These are phyloP conservation scores for Fusarium continuum DNA, from an alignment of 2,329 filamentous ascomycete species.

Conservation along the genomic window DNA sequence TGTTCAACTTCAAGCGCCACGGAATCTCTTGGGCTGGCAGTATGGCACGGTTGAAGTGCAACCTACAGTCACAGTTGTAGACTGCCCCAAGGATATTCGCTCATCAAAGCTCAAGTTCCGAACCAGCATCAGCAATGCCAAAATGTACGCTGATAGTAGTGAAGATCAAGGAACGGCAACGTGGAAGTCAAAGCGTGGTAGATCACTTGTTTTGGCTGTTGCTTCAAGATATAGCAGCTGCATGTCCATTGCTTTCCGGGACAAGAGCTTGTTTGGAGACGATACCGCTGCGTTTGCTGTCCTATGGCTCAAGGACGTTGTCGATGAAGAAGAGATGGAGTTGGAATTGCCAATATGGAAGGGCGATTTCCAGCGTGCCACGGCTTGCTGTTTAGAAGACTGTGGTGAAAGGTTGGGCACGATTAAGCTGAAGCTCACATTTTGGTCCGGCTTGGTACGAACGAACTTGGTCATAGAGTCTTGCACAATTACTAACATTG, in stretches of 20 bases:
- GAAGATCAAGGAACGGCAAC: constrained; percentile 47
- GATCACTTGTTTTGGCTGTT: constrained; percentile 61
- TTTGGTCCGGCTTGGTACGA: constrained; percentile 51
- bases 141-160: constrained; percentile 60
- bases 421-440: constrained; percentile 52
- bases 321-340: constrained; percentile 71
- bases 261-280: constrained; percentile 56
- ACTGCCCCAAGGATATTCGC: constrained; percentile 57
- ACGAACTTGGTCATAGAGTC: too few species aligned
- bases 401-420: constrained; percentile 60
- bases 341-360: constrained; percentile 72
- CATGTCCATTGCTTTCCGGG: constrained; percentile 65
- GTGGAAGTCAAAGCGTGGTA: constrained; percentile 63
- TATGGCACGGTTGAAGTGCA: constrained; percentile 74
- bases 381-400: constrained; percentile 52
- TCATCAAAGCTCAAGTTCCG: constrained; percentile 67
- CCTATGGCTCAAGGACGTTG: constrained; percentile 74
- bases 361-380: constrained; percentile 61
- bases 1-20: constrained; percentile 68
- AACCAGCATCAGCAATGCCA: constrained; percentile 65
- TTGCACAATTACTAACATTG: constrained; percentile 2
- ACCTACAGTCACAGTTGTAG: constrained; percentile 55
- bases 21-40: constrained; percentile 72
- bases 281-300: constrained; percentile 69
- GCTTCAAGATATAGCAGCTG: constrained; percentile 65